Base-by-base conservation (phyloP, 139 green algal genomes). In the Tetraselmis chui region DNA sequence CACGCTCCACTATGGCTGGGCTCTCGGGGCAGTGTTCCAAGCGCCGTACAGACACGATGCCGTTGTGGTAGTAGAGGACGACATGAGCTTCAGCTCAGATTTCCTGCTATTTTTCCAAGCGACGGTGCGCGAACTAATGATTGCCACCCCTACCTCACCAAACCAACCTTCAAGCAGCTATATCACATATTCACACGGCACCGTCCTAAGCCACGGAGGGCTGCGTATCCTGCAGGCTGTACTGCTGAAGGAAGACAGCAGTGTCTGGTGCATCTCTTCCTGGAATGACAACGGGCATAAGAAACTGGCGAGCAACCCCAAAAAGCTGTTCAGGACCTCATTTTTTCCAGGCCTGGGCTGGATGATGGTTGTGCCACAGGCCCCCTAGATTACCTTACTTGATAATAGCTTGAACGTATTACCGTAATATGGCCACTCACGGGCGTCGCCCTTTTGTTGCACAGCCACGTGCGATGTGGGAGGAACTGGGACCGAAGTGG, bases 271-370 rank as follows among this genome's bases (percentile, higher is more conserved):
- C 77, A 32, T 89, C 25, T 91, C 86, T 26, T 83, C 83, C 11
- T 93, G 89, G 89, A 93, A 93, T 77, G 89, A 93, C 83, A 93
- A 93, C 78, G 88, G 87, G 28, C 80, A 81, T 22, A 0, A 76
- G 58, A 2, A 23, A 23, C 28, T 84, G 85, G 59, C 83, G 27
- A 92, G 85, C 81, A 78, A 87, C 31, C 28, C 77, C 2, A 45
- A 78, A n/a, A 31, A 75, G 22, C 78, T 92, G 79, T 83, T 86
- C 30, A 74, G 89, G 24, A 90, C 87, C 0, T 87, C 84, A n/a
- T 93, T 89, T 77, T 93, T 93, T 77, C 87, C 87, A 0, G 89
- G 89, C 24, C 84, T 91, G 28, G 89, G 89, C 23, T 93, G 89
- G 89, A 90, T 93, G 89, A 79, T 92, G 85, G 45, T 18, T 25